A percentile compares a stretch with the other conserved stretches of the same genome.
Evolutionary conservation across 2,329 filamentous ascomycete species (phyloP).

Genomic region (Eurotiales sp.): DNA sequence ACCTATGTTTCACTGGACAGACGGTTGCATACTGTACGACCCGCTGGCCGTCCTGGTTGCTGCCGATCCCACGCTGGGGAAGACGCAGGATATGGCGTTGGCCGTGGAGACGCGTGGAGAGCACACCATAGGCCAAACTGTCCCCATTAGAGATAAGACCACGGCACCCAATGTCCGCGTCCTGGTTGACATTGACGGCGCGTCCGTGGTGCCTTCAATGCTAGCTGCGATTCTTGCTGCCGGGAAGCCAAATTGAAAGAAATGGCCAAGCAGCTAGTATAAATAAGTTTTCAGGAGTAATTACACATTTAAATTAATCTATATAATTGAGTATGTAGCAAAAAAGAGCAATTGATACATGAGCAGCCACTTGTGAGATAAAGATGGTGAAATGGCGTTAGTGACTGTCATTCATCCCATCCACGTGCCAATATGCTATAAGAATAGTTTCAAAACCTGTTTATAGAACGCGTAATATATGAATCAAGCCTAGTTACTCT

Average conservation of each 20-base stretch:
- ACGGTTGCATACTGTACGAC: conserved; percentile 1
- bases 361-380: background rate
- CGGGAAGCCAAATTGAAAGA: background rate
- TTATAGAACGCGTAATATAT: too few relatives aligned
- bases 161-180: conserved; percentile 1
- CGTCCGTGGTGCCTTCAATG: background rate
- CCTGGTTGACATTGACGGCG: background rate
- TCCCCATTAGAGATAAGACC: background rate
- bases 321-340: background rate
- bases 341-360: background rate
- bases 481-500: too few relatives aligned
- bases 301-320: background rate
- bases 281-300: background rate
- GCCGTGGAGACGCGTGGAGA: conserved; percentile 1
- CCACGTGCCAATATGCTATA: background rate
- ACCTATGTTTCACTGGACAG: conserved; percentile 1
- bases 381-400: background rate
- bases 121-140: background rate
- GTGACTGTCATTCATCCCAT: background rate
- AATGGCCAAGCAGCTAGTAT: background rate
- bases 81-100: background rate
- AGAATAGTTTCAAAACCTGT: too few relatives aligned
- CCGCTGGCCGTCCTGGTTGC: background rate
- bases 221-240: conserved; percentile 2
- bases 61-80: conserved; percentile 1